These are phyloP conservation scores for Saccharomyces pastorianus DNA, from an alignment of 1,139 yeast genomes.

Conservation along the genomic window DNA sequence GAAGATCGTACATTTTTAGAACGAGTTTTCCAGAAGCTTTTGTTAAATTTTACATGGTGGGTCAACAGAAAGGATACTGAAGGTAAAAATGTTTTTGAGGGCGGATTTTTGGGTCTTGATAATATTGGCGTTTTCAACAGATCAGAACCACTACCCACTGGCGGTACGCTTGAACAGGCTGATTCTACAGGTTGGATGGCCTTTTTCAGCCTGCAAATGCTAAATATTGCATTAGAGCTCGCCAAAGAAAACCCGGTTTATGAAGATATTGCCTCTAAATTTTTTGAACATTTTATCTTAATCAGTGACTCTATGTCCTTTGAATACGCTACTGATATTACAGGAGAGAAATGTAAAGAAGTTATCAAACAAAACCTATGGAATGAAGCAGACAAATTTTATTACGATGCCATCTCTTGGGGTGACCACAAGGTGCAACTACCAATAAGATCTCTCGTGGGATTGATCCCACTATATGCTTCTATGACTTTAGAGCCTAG, in stretches of 20 bases:
- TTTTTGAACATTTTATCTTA: constrained; percentile 85
- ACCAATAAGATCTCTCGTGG: constrained; percentile 87
- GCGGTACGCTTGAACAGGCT: constrained; percentile 87
- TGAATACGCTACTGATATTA: constrained; percentile 29
- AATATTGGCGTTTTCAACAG: constrained; percentile 91
- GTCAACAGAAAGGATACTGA: constrained; percentile 85
- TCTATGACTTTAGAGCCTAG: constrained; percentile 86
- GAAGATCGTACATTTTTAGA: constrained; percentile 84
- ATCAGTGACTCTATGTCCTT: constrained; percentile 95
- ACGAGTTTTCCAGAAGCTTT: constrained; percentile 81
- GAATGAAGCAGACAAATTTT: constrained; percentile 86
- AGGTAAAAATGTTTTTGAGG: constrained; percentile 89
- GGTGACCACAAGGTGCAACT: constrained; percentile 65
- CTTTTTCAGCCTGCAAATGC: constrained; percentile 83
- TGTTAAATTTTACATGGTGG: constrained; percentile 96
- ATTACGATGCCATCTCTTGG: constrained; percentile 87
- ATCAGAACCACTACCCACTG: constrained; percentile 91
- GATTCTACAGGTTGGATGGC: constrained; percentile 99
- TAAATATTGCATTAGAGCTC: constrained; percentile 85
- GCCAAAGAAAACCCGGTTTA: constrained; percentile 82
- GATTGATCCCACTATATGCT: constrained; percentile 88
- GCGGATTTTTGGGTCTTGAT: constrained; percentile 90
- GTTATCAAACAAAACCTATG: constrained; percentile 63
- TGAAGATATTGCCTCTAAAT: constrained; percentile 91
- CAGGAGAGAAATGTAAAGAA: constrained; percentile 33